A percentile compares a stretch with the other conserved stretches of the same genome.
phyloP scores from a whole-genome alignment of 2,329 filamentous ascomycete genomes.

The Colletotrichum sp. region DNA sequence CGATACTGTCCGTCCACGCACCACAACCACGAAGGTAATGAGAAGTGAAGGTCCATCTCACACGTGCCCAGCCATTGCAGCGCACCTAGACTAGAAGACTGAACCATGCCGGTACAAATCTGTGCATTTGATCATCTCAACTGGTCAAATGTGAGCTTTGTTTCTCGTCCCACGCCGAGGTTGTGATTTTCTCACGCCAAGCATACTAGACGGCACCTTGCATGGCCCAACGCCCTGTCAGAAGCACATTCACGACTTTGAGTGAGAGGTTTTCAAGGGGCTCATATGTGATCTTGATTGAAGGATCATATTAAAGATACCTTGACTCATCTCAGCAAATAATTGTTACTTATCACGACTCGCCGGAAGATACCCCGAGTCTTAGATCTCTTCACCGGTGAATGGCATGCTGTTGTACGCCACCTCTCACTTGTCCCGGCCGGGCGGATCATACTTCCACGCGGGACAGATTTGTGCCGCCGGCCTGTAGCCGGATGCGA shows the following conservation, averaged over 20 bases:
- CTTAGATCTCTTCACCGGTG: background rate
- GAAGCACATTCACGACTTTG: background rate
- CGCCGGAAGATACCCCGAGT: background rate
- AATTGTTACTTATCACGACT: background rate
- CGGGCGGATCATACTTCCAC: background rate
- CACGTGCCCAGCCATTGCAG: fast-evolving
- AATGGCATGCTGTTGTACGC: background rate
- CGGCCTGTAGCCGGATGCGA: background rate
- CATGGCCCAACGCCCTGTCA: background rate
- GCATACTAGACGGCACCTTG: background rate
- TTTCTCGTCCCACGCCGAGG: background rate
- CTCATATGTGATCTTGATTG: background rate
- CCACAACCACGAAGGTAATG: fast-evolving
- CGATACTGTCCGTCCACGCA: background rate
- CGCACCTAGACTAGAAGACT: fast-evolving
- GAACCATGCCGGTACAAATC: fast-evolving
- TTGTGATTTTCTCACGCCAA: background rate
- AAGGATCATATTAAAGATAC: background rate
- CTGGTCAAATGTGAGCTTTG: background rate
- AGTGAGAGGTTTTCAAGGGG: background rate
- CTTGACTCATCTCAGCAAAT: background rate
- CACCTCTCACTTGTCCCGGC: background rate
- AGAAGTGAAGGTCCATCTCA: background rate
- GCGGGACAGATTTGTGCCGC: background rate
- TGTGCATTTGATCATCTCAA: background rate